A percentile compares a stretch with the other conserved stretches of the same genome.
Conservation (phyloP, 352 stramenopile genomes). For the Pythium monospermum region DNA sequence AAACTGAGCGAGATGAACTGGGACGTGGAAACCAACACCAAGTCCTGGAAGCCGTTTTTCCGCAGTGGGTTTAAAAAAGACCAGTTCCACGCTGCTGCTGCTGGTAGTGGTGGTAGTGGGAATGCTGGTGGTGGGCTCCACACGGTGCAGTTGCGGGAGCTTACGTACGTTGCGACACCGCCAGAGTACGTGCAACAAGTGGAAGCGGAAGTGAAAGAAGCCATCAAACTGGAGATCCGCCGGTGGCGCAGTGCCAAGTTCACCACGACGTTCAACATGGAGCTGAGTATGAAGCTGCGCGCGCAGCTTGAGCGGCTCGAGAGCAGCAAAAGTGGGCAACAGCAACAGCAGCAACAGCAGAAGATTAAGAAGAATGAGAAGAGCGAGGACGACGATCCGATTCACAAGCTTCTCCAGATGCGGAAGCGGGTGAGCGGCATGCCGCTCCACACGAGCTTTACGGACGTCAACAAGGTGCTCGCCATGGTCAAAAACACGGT, state of each 20-base stretch:
- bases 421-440: constrained; percentile 75
- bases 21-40: constrained; percentile 71
- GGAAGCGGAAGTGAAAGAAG: constrained; percentile 71
- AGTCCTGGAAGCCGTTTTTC: constrained; percentile 87
- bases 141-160: constrained; percentile 45
- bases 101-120: too few relatives aligned
- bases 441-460: constrained; percentile 87
- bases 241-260: constrained; percentile 81
- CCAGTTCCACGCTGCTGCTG: constrained; percentile 19
- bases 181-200: constrained; percentile 56
- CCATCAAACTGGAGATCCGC: constrained; percentile 83
- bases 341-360: not conserved
- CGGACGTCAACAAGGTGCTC: constrained; percentile 75
- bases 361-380: constrained; percentile 14
- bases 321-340: constrained; percentile 13
- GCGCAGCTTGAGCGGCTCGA: constrained; percentile 72
- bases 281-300: constrained; percentile 75
- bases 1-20: constrained; percentile 66
- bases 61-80: constrained; percentile 20
- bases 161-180: constrained; percentile 60
- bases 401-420: constrained; percentile 19
- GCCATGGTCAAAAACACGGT: constrained; percentile 82
- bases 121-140: too few relatives aligned
- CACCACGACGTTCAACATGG: constrained; percentile 86
- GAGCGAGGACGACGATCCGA: constrained; percentile 7